Conservation (phyloP, 305 asterid species). For the Solanum hybrid region DNA sequence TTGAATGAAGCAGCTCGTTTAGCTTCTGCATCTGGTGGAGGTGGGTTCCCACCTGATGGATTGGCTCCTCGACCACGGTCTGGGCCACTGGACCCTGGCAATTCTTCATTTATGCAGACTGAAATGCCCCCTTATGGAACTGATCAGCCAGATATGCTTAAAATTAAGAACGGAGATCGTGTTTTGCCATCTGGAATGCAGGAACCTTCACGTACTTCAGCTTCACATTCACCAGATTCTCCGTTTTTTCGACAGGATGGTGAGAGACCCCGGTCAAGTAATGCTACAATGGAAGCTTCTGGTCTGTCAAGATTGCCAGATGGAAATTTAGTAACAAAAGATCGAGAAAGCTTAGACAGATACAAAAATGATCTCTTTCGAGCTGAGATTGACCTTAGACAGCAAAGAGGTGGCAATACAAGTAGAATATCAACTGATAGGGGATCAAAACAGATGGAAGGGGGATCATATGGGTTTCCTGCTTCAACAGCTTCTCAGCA, state of each 20-base stretch:
- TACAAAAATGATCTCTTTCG: slow-evolving; percentile 55
- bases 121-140: slow-evolving; percentile 52
- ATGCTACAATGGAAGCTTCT: slow-evolving; percentile 40
- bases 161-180: slow-evolving; percentile 64
- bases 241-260: slow-evolving; percentile 42
- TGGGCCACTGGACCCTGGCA: slow-evolving; percentile 60
- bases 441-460: slow-evolving; percentile 51
- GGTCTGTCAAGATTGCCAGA: slow-evolving; percentile 44
- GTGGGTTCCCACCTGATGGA: slow-evolving; percentile 68
- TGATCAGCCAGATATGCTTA: slow-evolving; percentile 60
- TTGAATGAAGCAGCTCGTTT: slow-evolving; percentile 91
- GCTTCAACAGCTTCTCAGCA: slow-evolving; percentile 47
- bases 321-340: slow-evolving; percentile 29
- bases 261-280: slow-evolving; percentile 42
- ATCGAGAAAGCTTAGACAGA: slow-evolving; percentile 31
- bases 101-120: slow-evolving; percentile 45
- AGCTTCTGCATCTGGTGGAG: slow-evolving; percentile 65
- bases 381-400: slow-evolving; percentile 56
- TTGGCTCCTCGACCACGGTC: slow-evolving; percentile 60
- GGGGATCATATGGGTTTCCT: slow-evolving; percentile 60
- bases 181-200: slow-evolving; percentile 38
- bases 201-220: slow-evolving; percentile 61
- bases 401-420: slow-evolving; percentile 49
- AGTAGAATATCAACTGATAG: slow-evolving; percentile 56
- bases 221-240: slow-evolving; percentile 60